Evolutionary conservation across 257 asterid genomes (phyloP).

Genomic region (Scutellaria minor): DNA sequence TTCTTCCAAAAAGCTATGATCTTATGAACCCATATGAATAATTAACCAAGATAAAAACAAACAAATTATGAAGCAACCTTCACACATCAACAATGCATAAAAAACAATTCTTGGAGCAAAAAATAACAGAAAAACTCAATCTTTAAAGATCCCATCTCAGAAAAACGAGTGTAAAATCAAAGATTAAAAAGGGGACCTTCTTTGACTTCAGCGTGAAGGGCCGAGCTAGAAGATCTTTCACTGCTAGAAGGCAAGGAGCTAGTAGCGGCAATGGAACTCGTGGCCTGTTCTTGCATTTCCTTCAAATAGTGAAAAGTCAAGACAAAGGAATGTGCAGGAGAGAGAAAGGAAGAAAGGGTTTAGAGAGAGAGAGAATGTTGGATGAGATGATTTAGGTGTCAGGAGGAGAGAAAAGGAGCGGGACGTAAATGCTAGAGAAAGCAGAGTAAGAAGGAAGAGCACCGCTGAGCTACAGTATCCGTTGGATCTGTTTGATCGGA

Average conservation of each 20-base stretch:
- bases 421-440: conserved; percentile 55
- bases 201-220: conserved; percentile 72
- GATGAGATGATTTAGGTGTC: conserved; percentile 41
- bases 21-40: background rate
- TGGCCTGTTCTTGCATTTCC: conserved; percentile 88
- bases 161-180: background rate
- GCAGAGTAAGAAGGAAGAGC: conserved; percentile 25
- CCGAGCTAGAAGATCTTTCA: conserved; percentile 95
- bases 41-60: background rate
- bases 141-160: conserved; percentile 19
- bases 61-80: background rate
- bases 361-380: conserved; percentile 32
- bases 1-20: conserved; percentile 17
- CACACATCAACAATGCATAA: conserved; percentile 26
- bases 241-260: conserved; percentile 89
- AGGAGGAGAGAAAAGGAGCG: conserved; percentile 58
- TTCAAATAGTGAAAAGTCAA: conserved; percentile 11
- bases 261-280: conserved; percentile 81
- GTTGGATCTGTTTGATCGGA: conserved; percentile 61
- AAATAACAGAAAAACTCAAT: background rate
- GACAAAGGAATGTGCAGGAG: conserved; percentile 3
- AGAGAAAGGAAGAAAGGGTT: background rate
- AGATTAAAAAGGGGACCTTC: conserved; percentile 51
- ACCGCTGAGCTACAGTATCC: conserved; percentile 34
- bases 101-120: conserved; percentile 15